Evolutionary conservation across 1,139 yeast genomes (phyloP), one percentile per base, ranked within the genome.

Genomic region (Spathaspora jeffriesii): DNA sequence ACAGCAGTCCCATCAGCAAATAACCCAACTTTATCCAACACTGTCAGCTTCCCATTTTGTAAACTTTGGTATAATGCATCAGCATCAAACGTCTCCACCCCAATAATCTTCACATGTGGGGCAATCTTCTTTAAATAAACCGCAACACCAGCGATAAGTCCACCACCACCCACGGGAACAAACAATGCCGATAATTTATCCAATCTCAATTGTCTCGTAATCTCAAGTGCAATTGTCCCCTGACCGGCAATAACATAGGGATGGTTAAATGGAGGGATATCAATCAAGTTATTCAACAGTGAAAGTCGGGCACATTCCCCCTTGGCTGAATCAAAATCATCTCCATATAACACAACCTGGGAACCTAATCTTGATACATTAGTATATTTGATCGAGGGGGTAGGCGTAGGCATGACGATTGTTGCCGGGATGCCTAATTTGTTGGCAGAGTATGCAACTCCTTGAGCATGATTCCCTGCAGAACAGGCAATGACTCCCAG

Each of bases 1-100:
- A 93, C 99, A 4, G 99, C 97, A n/a, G 99, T 91, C 61, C 99
- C 99, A 66, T 93, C 99, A n/a, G 99, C 99, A 68, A 93, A 93
- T n/a, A 88, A 74, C n/a, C 99, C 99, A 9, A 92, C 98, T 25
- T 78, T 74, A 30, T 76, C 70, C 50, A 95, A 75, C 2, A 73
- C 64, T 13, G 80, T 81, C 55, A 85, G 79, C 46, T 81, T 68
- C 28, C 82, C 78, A 17, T 68, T 61, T 50, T 81, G 62, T 51
- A 90, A 68, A n/a, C 96, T 88, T 56, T 83, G 86, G 59, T 84
- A 77, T 71, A 93, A 76, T 14, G 96, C 96, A 64, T 92, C 92
- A 1, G 99, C 97, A 65, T 93, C 99, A 62, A 76, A 83, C 1
- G 99, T 92, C 65, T 95, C 99, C 20, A 95, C 98, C 52, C 97